phyloP scores from a whole-genome alignment of 2,329 filamentous ascomycete genomes.

The Penicillium sp. region DNA sequence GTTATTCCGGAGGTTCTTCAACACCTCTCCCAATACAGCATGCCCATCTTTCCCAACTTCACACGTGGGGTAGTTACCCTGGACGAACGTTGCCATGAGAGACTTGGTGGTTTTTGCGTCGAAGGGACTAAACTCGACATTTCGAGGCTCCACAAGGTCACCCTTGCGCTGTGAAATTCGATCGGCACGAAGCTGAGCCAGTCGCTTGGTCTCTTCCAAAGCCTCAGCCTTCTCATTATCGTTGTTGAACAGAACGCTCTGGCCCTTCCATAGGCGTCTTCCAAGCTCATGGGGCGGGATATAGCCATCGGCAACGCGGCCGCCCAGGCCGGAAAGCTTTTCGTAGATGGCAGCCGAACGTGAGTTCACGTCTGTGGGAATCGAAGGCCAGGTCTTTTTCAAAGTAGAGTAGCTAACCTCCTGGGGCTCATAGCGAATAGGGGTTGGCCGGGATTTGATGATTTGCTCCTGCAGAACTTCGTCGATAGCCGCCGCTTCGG shows the following conservation, averaged over 20 bases:
- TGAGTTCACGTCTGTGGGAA: slow-evolving; percentile 34
- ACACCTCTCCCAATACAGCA: slow-evolving; percentile 34
- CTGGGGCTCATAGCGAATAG: slow-evolving; percentile 38
- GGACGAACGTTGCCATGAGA: slow-evolving; percentile 35
- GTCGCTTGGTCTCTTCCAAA: slow-evolving; percentile 35
- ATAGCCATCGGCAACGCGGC: slow-evolving; percentile 37
- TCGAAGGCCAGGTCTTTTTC: slow-evolving; percentile 42
- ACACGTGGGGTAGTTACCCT: slow-evolving; percentile 36
- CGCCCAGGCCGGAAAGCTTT: slow-evolving; percentile 38
- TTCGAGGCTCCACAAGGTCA: slow-evolving; percentile 37
- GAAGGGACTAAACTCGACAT: slow-evolving; percentile 30
- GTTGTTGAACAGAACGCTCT: slow-evolving; percentile 40
- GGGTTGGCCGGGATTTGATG: slow-evolving; percentile 31
- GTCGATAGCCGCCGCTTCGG: slow-evolving; percentile 29
- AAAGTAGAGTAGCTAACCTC: slow-evolving; percentile 34
- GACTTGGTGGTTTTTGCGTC: slow-evolving; percentile 27
- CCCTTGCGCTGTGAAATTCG: slow-evolving; percentile 39
- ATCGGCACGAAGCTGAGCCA: slow-evolving; percentile 37
- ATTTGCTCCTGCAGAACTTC: slow-evolving; percentile 32
- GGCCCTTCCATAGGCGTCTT: slow-evolving; percentile 37
- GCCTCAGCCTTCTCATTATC: slow-evolving; percentile 41
- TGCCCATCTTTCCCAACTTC: slow-evolving; percentile 20
- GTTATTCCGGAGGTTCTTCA: slow-evolving; percentile 43
- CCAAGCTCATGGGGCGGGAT: slow-evolving; percentile 39
- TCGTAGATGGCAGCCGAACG: slow-evolving; percentile 34